Conservation (phyloP, 371 early-diverging fungal species). For the Mortierella sp. region DNA sequence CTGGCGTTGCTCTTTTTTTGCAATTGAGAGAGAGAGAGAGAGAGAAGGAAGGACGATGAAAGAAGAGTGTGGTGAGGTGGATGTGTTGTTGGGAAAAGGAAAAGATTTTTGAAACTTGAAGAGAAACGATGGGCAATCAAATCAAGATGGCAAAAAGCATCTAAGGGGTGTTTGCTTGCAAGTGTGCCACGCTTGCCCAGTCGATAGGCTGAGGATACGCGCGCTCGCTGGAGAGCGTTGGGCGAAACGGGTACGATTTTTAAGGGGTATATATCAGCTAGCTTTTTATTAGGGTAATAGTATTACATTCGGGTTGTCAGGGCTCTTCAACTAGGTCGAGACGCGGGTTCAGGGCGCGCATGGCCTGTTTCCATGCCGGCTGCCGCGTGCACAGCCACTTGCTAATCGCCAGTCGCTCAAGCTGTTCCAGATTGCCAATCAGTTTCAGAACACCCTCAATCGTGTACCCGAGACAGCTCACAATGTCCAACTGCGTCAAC, state of each 20-base stretch:
- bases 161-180: slow-evolving; percentile 3
- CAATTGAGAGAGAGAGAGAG: not conserved
- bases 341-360: slow-evolving; percentile 14
- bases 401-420: slow-evolving; percentile 32
- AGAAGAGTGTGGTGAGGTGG: not conserved
- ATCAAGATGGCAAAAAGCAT: not conserved
- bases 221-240: slow-evolving; percentile 7
- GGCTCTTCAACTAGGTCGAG: slow-evolving; percentile 21
- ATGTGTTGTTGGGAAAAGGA: not conserved
- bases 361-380: slow-evolving; percentile 1
- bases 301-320: not conserved
- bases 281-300: not conserved
- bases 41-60: not conserved
- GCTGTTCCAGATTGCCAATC: not conserved
- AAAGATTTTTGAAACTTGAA: not conserved
- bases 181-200: not conserved
- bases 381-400: slow-evolving; percentile 24
- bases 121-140: not conserved
- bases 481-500: slow-evolving; percentile 35
- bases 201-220: not conserved
- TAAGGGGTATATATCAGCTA: not conserved
- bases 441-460: slow-evolving; percentile 21
- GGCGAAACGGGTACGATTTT: not conserved
- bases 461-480: slow-evolving; percentile 27
- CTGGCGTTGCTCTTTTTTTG: not conserved